These are phyloP conservation scores for Mercurialis annua DNA, from an alignment of 345 rosid genomes.

Conservation along the genomic window DNA sequence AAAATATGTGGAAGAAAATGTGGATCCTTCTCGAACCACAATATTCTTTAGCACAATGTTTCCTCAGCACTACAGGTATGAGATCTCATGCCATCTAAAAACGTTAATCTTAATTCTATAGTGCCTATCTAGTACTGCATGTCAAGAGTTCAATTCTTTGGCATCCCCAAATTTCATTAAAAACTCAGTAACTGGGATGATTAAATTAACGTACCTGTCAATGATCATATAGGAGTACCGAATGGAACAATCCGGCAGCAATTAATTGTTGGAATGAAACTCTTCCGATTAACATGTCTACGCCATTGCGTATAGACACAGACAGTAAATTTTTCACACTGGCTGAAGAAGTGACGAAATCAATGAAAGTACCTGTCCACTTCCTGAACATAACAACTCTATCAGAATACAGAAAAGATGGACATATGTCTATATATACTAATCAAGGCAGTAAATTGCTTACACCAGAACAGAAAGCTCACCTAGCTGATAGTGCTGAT, in stretches of 20 bases:
- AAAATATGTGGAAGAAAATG: conserved; percentile 10
- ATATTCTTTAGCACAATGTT: conserved; percentile 17
- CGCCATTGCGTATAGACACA: conserved; percentile 7
- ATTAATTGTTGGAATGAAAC: conserved; percentile 18
- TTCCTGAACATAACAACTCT: conserved; percentile 23
- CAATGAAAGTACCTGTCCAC: conserved; percentile 17
- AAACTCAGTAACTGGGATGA: background rate
- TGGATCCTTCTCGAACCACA: conserved; percentile 5
- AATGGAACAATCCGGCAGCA: conserved; percentile 15
- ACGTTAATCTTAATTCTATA: too few relatives aligned
- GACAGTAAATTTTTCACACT: conserved; percentile 3
- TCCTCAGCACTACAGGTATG: conserved; percentile 19
- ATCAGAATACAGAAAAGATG: conserved; percentile 29
- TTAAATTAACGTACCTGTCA: background rate
- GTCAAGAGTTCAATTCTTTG: too few relatives aligned
- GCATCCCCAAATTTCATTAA: too few relatives aligned
- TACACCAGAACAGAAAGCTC: background rate
- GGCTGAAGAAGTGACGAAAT: conserved; percentile 3
- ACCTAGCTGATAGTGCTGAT: conserved; percentile 10
- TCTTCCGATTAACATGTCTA: conserved; percentile 1
- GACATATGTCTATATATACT: conserved; percentile 17
- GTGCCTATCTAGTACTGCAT: too few relatives aligned
- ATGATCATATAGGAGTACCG: conserved; percentile 11
- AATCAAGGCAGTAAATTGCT: background rate
- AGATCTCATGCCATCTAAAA: background rate